A percentile compares a stretch with the other conserved stretches of the same genome.
Evolutionary conservation across 192 early-diverging fungal genomes (phyloP).

Genomic region (Coemansia sp.): DNA sequence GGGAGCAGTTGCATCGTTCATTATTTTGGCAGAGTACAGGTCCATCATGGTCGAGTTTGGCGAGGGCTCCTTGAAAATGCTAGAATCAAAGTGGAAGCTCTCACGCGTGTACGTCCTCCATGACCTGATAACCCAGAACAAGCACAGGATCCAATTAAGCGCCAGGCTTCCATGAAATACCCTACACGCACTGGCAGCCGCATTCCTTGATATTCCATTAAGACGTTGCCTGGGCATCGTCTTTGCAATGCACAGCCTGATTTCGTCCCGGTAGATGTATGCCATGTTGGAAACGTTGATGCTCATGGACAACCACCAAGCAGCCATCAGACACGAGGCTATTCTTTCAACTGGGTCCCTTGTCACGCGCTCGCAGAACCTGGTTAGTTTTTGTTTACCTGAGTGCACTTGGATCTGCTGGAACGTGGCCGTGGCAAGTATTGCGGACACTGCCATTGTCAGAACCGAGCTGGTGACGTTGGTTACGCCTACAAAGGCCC

Average conservation of each 20-base stretch:
- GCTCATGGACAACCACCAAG: slow-evolving; percentile 49
- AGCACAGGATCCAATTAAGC: slow-evolving; percentile 43
- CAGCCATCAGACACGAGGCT: slow-evolving; percentile 29
- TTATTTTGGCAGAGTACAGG: slow-evolving; percentile 7
- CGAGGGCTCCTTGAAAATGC: slow-evolving; percentile 33
- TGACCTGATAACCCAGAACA: slow-evolving; percentile 27
- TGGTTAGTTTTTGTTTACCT: neutral
- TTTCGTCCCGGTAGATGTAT: slow-evolving; percentile 47
- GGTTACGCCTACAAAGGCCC: slow-evolving; percentile 33
- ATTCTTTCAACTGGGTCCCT: slow-evolving; percentile 20
- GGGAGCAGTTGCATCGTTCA: neutral
- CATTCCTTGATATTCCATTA: neutral
- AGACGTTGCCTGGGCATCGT: slow-evolving; percentile 1
- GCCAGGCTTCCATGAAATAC: slow-evolving; percentile 40
- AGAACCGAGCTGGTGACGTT: slow-evolving; percentile 21
- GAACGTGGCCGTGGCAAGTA: slow-evolving; percentile 25
- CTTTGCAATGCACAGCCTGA: slow-evolving; percentile 22
- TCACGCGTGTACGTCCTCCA: slow-evolving; percentile 44
- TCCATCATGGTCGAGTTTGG: slow-evolving; percentile 14
- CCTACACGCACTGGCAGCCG: slow-evolving; percentile 26
- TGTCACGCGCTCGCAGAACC: slow-evolving; percentile 26
- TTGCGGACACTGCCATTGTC: slow-evolving; percentile 24
- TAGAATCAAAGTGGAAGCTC: slow-evolving; percentile 46
- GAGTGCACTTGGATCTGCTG: neutral
- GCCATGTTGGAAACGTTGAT: slow-evolving; percentile 37